Conservation (phyloP, 805 yeast genomes). For the Ogataea pini region DNA sequence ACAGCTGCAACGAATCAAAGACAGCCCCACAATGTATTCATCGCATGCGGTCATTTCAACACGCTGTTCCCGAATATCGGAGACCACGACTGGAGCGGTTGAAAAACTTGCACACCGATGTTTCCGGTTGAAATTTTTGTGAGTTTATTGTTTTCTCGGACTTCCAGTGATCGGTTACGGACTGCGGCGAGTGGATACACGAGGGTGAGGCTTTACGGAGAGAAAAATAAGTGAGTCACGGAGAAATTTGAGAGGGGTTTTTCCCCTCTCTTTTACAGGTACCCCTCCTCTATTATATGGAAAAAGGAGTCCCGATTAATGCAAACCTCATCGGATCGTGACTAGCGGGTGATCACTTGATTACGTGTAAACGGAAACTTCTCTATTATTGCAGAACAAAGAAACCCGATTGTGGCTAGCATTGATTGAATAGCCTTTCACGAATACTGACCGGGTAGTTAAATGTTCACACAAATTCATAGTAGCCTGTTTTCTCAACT, state of each 20-base stretch:
- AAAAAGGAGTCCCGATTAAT: not conserved
- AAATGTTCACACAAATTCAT: not conserved
- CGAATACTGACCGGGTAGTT: not conserved
- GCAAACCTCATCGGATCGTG: not conserved
- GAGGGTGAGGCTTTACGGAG: slow-evolving; percentile 5
- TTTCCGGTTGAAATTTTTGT: not conserved
- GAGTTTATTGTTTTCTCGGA: not conserved
- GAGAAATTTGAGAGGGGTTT: slow-evolving; percentile 4
- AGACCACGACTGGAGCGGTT: not conserved
- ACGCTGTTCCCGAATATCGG: slow-evolving; percentile 2
- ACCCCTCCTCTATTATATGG: slow-evolving; percentile 4
- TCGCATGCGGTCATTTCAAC: not conserved
- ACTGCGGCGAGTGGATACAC: slow-evolving; percentile 2
- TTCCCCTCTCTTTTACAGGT: slow-evolving; percentile 1
- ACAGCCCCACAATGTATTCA: not conserved
- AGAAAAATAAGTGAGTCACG: slow-evolving; percentile 6
- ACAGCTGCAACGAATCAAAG: not conserved
- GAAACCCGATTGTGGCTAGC: not conserved
- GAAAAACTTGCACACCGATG: not conserved
- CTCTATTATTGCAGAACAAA: not conserved
- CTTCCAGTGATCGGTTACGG: slow-evolving; percentile 2
- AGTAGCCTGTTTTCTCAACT: too few species aligned
- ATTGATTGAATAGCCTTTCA: not conserved
- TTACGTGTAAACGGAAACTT: not conserved
- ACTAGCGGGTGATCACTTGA: not conserved